phyloP scores from a whole-genome alignment of 2,329 filamentous ascomycete genomes.

The Alternaria gaisen region DNA sequence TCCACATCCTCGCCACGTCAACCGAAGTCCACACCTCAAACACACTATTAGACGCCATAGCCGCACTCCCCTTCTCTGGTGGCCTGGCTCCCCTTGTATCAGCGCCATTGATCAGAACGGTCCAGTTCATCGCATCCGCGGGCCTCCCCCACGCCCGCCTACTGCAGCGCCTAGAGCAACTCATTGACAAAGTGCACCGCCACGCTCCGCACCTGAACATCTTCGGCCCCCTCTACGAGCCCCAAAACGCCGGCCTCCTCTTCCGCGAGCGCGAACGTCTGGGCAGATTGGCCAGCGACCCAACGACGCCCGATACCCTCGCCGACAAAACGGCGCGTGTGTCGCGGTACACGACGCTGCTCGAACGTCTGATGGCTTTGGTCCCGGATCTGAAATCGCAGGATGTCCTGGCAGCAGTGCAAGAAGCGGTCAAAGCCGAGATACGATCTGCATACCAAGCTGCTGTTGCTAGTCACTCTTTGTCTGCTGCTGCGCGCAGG shows the following conservation, averaged over 20 bases:
- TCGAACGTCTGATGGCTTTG: conserved; percentile 42
- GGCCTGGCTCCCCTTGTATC: conserved; percentile 40
- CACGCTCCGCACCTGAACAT: conserved; percentile 36
- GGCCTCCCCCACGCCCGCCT: conserved; percentile 39
- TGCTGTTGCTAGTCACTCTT: conserved; percentile 23
- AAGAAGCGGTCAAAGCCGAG: conserved; percentile 32
- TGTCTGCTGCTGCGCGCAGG: background rate
- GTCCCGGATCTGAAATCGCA: conserved; percentile 33
- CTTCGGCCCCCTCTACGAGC: conserved; percentile 41
- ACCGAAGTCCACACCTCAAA: conserved; percentile 23
- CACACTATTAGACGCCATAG: conserved; percentile 38
- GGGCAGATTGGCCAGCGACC: conserved; percentile 30
- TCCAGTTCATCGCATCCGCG: conserved; percentile 39
- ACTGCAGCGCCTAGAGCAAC: conserved; percentile 46
- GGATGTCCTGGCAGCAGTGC: conserved; percentile 30
- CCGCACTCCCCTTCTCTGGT: conserved; percentile 38
- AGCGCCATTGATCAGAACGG: conserved; percentile 30
- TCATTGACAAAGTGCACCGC: conserved; percentile 46
- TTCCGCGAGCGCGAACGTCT: conserved; percentile 43
- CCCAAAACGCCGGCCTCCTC: conserved; percentile 31
- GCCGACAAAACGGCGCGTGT: conserved; percentile 41
- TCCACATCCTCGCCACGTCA: conserved; percentile 31
- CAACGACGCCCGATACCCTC: conserved; percentile 23
- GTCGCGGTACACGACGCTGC: conserved; percentile 38
- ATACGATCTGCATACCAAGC: conserved; percentile 34